These are phyloP conservation scores for Rhexocercosporidium sp. DNA, from an alignment of 2,329 filamentous ascomycete species.

Conservation along the genomic window DNA sequence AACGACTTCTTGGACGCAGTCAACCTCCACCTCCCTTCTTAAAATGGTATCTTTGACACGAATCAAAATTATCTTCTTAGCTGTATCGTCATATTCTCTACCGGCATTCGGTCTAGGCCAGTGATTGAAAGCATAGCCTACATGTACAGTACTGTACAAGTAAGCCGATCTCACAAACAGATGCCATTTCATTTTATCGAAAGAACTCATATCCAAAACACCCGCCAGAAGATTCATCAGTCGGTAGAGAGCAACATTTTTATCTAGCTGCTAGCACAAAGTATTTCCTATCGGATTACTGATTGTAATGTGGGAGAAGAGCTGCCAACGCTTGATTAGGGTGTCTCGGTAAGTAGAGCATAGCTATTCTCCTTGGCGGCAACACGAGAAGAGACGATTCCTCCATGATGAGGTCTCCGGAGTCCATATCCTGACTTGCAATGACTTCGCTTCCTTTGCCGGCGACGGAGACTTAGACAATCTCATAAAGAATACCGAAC, in stretches of 20 bases:
- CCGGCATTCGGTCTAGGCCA: neutral
- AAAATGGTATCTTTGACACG: too few relatives aligned
- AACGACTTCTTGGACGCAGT: too few relatives aligned
- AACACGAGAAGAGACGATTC: neutral
- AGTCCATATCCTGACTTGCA: neutral
- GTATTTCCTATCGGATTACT: neutral
- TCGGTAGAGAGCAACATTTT: neutral
- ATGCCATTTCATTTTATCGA: neutral
- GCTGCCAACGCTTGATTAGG: slow-evolving; percentile 2
- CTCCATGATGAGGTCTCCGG: neutral
- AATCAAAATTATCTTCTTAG: too few relatives aligned
- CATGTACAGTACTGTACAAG: neutral
- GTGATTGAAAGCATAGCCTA: neutral
- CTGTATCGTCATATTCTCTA: neutral
- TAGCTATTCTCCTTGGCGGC: neutral
- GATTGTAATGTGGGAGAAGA: neutral
- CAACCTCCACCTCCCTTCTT: too few relatives aligned
- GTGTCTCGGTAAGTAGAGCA: neutral
- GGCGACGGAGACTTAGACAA: neutral
- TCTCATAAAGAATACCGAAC: neutral
- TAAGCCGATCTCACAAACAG: neutral
- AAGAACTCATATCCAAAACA: neutral
- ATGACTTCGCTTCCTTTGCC: slow-evolving; percentile 6
- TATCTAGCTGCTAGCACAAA: neutral
- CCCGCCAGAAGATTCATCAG: neutral